Conservation (phyloP, 805 yeast genomes). For the Candida pseudoglaebosa region DNA sequence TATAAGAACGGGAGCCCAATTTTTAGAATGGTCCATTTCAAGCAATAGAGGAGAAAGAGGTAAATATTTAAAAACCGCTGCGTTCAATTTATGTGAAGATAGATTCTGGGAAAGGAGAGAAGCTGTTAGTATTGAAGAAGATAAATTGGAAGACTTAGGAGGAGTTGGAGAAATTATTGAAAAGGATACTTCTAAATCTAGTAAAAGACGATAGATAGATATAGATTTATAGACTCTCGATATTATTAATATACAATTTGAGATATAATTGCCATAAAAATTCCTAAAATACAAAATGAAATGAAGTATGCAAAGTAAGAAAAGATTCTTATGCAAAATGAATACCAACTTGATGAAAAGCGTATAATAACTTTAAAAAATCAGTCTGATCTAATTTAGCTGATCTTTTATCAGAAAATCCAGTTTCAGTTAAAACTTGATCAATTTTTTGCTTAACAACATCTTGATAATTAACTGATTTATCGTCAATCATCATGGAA, state of each 20-base stretch:
- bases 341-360: constrained; percentile 95
- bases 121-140: constrained; percentile 83
- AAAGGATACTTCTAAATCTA: constrained; percentile 50
- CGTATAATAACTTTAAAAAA: constrained; percentile 78
- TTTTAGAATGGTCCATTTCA: constrained; percentile 90
- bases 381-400: constrained; percentile 95
- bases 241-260: constrained; percentile 1
- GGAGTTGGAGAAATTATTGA: constrained; percentile 89
- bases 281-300: constrained; percentile 2
- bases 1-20: constrained; percentile 78
- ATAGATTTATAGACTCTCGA: neutral
- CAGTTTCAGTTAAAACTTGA: constrained; percentile 74
- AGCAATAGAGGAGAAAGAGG: constrained; percentile 84
- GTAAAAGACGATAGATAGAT: constrained; percentile 49
- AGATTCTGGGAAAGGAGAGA: constrained; percentile 99
- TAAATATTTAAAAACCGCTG: constrained; percentile 79
- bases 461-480: constrained; percentile 36
- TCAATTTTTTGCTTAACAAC: constrained; percentile 67
- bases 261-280: constrained; percentile 1
- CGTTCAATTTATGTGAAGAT: constrained; percentile 87
- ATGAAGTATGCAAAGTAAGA: constrained; percentile 2
- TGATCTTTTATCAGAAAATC: constrained; percentile 78
- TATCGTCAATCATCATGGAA: constrained; percentile 38
- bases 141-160: constrained; percentile 81
- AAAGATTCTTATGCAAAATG: constrained; percentile 68